Conservation (phyloP, 208 protist genomes). For the Trypanosoma congolense region DNA sequence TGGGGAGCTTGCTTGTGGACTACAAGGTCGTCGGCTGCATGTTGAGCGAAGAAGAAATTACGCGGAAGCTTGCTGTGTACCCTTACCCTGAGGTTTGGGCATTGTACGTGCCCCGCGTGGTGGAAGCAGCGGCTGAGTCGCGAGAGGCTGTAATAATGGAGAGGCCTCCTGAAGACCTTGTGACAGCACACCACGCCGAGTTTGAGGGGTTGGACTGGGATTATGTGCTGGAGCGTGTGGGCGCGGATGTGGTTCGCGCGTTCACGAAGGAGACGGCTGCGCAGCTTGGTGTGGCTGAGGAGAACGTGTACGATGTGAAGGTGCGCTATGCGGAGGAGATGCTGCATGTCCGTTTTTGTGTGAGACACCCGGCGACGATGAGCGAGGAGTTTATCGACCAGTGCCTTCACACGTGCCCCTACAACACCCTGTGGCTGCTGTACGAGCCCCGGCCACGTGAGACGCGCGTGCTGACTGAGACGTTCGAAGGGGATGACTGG, state of each 20-base stretch:
- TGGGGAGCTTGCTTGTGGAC: not conserved
- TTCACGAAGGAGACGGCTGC: conserved; percentile 31
- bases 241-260: conserved; percentile 24
- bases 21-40: not conserved
- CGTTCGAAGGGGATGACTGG: conserved; percentile 6
- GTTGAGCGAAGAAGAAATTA: not conserved
- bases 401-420: not conserved
- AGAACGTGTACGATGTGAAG: conserved; percentile 24
- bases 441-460: not conserved
- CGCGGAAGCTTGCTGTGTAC: not conserved
- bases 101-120: conserved; percentile 1
- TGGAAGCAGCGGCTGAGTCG: too few species aligned
- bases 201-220: conserved; percentile 67
- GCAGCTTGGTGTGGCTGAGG: conserved; percentile 26
- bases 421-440: not conserved
- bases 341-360: conserved; percentile 25
- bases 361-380: conserved; percentile 28
- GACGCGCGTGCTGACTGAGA: not conserved
- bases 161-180: conserved; percentile 18
- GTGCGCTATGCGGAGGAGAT: conserved; percentile 21
- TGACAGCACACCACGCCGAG: conserved; percentile 30
- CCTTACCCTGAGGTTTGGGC: conserved; percentile 3
- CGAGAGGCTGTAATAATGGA: not conserved
- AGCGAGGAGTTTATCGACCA: conserved; percentile 10
- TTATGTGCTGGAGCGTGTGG: conserved; percentile 31